Base-by-base conservation (phyloP, 129 eudicot species). In the Rutidosis leptorrhynchoides region DNA sequence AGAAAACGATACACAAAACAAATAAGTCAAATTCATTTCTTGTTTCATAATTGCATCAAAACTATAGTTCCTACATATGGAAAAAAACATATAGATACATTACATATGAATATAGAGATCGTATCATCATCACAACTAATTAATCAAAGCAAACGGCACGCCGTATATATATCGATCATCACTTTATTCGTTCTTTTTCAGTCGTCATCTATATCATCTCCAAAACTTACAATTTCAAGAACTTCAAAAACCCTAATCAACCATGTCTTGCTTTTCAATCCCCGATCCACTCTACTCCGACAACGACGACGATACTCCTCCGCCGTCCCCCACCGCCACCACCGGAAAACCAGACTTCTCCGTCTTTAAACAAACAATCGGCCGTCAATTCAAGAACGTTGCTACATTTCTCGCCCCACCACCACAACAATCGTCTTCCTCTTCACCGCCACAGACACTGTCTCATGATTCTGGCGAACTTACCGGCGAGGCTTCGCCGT, bases 341-440 rank as follows among this genome's bases (percentile, higher is more conserved):
- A 57, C 42, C 37, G 58, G 59, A 30, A 79, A 65, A 52, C 67
- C 78, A 23, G 75, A 79, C 73, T 76, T 83, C 64, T 77, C 96
- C 60, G 67, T 35, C 62, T 49, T 88, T 81, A 74, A 72, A 30
- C 78, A 80, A 58, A 33, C 85, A 19, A 62, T 82, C 72, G 62
- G 74, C 60, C 89, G 75, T 40, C 89, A 75, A 51, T 73, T 89
- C 19, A 81, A 80, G 49, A 87, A 77, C 60, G 83, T 85, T 55
- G 85, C 96, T 51, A 68, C 82, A 23, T 89, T 89, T 60, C 85
- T 89, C 6, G 84, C 90, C 48, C 93, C 86, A 37, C 89, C 90
- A 17, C 85, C 95, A 7, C 66, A 28, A 46, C 72, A 61, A 3
- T 16, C 66, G 28, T 46, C 48, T 25, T 21, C 66, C 27, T 29